phyloP scores from a whole-genome alignment of 768 basidiomycete genomes.

The Phlebiopsis gigantea region DNA sequence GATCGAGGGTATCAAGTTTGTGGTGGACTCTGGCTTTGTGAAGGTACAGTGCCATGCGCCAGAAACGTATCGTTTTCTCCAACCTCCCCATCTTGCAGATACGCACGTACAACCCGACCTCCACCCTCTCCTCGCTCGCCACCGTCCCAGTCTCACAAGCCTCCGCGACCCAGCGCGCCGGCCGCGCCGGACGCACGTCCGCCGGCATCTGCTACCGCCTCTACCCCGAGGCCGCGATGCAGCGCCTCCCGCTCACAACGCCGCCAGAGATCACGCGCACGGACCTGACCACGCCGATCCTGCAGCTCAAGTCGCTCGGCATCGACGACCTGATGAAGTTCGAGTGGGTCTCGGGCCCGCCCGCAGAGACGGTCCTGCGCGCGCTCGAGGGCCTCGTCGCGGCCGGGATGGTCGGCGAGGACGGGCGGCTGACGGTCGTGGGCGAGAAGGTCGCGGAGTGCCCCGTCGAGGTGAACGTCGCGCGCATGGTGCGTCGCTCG shows the following conservation, averaged over 20 bases:
- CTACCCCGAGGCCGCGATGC: constrained; percentile 63
- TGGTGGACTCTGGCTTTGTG: constrained; percentile 92
- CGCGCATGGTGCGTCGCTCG: constrained; percentile 74
- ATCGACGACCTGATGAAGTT: constrained; percentile 95
- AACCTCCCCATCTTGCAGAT: constrained; percentile 60
- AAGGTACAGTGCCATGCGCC: constrained; percentile 71
- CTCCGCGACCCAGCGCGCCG: constrained; percentile 89
- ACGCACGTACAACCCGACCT: constrained; percentile 83
- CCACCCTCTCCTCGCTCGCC: constrained; percentile 77
- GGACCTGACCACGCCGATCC: constrained; percentile 86
- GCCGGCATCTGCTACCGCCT: constrained; percentile 91
- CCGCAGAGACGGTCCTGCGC: constrained; percentile 77
- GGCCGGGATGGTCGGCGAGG: constrained; percentile 79
- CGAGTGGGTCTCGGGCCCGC: constrained; percentile 90
- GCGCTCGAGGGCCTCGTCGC: constrained; percentile 80
- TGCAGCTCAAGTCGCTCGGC: constrained; percentile 92
- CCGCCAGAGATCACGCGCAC: constrained; percentile 88
- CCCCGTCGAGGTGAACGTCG: constrained; percentile 88
- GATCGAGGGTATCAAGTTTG: constrained; percentile 91
- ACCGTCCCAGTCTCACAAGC: constrained; percentile 82
- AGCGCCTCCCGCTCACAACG: constrained; percentile 60
- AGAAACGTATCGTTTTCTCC: too few species aligned
- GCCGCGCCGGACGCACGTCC: constrained; percentile 91
- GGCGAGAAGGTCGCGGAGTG: constrained; percentile 91
- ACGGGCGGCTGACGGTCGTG: constrained; percentile 67